Evolutionary conservation across 1,284 basidiomycete species (phyloP), one percentile per base, ranked within the genome.

Genomic region (Microbotryum intermedium): DNA sequence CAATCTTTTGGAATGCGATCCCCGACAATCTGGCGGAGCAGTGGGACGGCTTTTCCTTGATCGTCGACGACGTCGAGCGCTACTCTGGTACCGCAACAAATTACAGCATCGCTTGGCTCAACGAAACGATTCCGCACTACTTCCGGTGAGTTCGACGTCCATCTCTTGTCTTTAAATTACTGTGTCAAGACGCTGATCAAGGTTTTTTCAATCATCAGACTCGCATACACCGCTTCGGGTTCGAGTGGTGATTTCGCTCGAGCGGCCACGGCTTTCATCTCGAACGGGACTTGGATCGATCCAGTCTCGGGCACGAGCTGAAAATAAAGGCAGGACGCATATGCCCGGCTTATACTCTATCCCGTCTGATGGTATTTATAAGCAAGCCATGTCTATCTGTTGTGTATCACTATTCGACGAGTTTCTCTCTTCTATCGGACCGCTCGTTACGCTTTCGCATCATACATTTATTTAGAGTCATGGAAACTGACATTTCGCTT

Each of bases 51-150:
- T 90, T 88, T 70, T 77, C 83, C 1, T 79, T 93, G 43, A 78
- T 93, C 10, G 81, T 93, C 9, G 88, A 93, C 71, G 90, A 92
- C 68, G 89, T 93, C 0, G 81, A 90, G 71, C 79, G 85, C 60
- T 90, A 85, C 71, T 73, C 78, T 21, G 87, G 89, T 6, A 71
- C 76, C 3, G 82, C 79, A 6, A 77, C 86, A 52, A 86, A 85
- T 66, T 87, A 80, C 71, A 82, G 83, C 4, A 76, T 90, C n/a
- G 79, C 78, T 18, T 78, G 79, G 6, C 77, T 89, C 52, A 78
- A 86, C 56, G 71, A 76, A 1, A 78, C 78, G 18, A 70, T 91
- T 7, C 83, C 85, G 0, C 88, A 92, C 74, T 92, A 89, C 76
- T 86, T 92, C 73, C 50, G 62, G 58, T 62, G 42, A 44, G 59